Evolutionary conservation across 2,329 filamentous ascomycete species (phyloP), one percentile per base, ranked within the genome.

Genomic region (Pestalotiopsis fici): DNA sequence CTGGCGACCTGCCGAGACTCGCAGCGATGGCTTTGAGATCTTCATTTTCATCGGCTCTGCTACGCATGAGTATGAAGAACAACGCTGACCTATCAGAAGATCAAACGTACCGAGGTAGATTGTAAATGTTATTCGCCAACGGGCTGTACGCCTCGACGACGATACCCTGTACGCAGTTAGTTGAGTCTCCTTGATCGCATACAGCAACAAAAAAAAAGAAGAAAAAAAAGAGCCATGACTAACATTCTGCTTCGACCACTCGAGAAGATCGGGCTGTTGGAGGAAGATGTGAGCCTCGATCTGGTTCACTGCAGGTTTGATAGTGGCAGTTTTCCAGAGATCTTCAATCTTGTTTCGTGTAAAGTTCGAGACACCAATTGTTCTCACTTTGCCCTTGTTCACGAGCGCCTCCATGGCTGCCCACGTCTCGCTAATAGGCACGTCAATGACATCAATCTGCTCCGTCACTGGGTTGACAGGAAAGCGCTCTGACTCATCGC

Each of bases 281-380:
- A 85, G 77, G 76, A 82, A 83, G 15, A 82, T 82, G 75, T 85
- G 80, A 62, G 81, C 77, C 73, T 83, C 83, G 70, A 87, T 80
- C 76, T 87, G 85, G 79, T 87, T 86, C 66, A 86, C 79, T 18
- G 80, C 72, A 0, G 85, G 86, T 69, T 79, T 81, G 74, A 87
- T 80, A 69, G 80, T 79, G 64, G 84, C 85, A 15, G 73, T 76
- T 18, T 71, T 71, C 27, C 88, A 80, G 21, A 90, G 80, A 66
- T 86, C 77, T 72, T 89, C 80, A 43, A 90, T 83, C 61, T 83
- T 83, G n/a, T 79, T 73, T 54, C 83, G 79, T 39, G 83, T 86
- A 78, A 84, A 90, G 80, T 90, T 90, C 69, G 84, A 86, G 39
- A 90, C 84, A 27, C 88, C 88, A 66, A 90, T 89, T 63, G 85